Percentiles rank a stretch among this genome's conserved stretches.
These are phyloP conservation scores for Penicillium maclennaniae DNA, from an alignment of 495 filamentous ascomycete species.

Conservation along the genomic window DNA sequence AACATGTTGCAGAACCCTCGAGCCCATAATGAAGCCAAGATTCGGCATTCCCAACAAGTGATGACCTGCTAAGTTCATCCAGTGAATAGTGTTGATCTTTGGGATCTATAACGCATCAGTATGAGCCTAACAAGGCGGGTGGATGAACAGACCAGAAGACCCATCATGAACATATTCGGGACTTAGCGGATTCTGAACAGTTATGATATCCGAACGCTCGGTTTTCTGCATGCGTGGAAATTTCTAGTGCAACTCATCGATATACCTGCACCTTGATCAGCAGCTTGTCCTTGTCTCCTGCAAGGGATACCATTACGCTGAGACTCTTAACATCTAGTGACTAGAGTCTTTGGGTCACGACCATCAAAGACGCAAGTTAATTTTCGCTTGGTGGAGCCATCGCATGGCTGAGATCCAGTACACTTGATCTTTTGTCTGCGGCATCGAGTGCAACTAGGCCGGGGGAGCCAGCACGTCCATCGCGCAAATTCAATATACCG, in stretches of 20 bases:
- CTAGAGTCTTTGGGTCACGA: conserved; percentile 40
- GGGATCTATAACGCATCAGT: conserved; percentile 13
- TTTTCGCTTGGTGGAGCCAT: conserved; percentile 42
- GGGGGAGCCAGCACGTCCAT: neutral
- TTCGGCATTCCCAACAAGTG: conserved; percentile 10
- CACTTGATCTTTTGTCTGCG: conserved; percentile 47
- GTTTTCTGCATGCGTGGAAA: conserved; percentile 24
- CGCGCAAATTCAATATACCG: neutral
- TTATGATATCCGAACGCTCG: conserved; percentile 7
- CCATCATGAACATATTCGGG: conserved; percentile 14
- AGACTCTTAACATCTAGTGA: conserved; percentile 33
- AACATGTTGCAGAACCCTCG: conserved; percentile 22
- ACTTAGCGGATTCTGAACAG: conserved; percentile 6
- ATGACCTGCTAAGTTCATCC: conserved; percentile 5
- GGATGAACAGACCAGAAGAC: conserved; percentile 8
- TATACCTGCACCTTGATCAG: conserved; percentile 23
- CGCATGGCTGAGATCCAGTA: conserved; percentile 40
- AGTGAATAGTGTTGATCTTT: conserved; percentile 15
- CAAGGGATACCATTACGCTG: neutral
- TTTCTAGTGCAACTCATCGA: conserved; percentile 36
- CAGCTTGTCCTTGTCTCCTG: neutral
- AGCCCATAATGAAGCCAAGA: conserved; percentile 8
- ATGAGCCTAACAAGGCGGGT: neutral
- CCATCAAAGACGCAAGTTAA: conserved; percentile 39
- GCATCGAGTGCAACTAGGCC: conserved; percentile 37